Conservation (phyloP, 139 green algal genomes). For the Chlorella sp. region DNA sequence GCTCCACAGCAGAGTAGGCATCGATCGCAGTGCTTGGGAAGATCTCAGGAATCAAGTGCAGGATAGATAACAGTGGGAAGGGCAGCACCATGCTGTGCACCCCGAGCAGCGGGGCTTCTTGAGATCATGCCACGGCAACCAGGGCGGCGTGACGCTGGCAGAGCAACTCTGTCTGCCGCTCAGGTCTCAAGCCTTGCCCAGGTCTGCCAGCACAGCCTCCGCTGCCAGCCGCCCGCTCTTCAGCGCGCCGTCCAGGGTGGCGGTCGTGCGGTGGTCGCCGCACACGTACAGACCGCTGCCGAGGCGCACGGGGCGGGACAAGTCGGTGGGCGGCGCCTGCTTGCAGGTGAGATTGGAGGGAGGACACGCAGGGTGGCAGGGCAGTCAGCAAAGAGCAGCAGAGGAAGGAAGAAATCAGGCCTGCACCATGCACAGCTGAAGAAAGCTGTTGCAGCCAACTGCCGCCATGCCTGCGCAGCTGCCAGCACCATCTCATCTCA, state of each 20-base stretch:
- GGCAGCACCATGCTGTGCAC: background rate
- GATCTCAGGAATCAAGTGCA: background rate
- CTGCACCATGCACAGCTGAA: too few species aligned
- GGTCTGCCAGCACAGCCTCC: slow-evolving; percentile 70
- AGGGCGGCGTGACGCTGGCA: too few species aligned
- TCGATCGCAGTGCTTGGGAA: background rate
- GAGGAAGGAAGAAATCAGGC: background rate
- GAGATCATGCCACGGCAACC: too few species aligned
- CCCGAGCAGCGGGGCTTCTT: too few species aligned
- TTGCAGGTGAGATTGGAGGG: too few species aligned
- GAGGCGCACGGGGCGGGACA: slow-evolving; percentile 71
- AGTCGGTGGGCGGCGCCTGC: slow-evolving; percentile 83
- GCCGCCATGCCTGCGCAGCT: too few species aligned
- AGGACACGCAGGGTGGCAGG: too few species aligned
- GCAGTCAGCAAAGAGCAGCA: background rate
- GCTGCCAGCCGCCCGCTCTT: slow-evolving; percentile 78
- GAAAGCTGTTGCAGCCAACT: too few species aligned
- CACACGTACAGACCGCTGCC: slow-evolving; percentile 79
- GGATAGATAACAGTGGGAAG: background rate
- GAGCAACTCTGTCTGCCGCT: too few species aligned
- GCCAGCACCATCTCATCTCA: too few species aligned
- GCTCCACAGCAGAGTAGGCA: too few species aligned
- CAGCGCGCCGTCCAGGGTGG: slow-evolving; percentile 94
- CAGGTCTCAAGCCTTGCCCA: background rate
- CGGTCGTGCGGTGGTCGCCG: slow-evolving; percentile 90